Percentiles rank a stretch among this genome's conserved stretches.
phyloP scores from a whole-genome alignment of 164 flowering plant species.

The Santalum album region DNA sequence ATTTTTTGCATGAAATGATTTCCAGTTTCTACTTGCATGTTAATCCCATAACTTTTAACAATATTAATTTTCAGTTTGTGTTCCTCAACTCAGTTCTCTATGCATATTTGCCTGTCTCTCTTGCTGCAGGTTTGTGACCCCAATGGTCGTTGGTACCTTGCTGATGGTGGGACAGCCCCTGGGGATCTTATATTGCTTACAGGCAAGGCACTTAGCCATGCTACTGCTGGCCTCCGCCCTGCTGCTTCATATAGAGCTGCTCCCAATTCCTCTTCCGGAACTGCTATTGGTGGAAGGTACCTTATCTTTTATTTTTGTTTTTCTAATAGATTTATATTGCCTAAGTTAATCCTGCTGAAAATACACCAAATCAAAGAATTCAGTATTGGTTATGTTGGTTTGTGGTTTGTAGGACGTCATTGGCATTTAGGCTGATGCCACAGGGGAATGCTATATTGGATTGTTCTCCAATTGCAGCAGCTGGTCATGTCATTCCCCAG shows the following conservation, averaged over 20 bases:
- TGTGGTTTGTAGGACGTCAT: slow-evolving; percentile 52
- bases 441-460: slow-evolving; percentile 86
- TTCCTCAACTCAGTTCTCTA: slow-evolving; percentile 21
- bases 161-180: slow-evolving; percentile 60
- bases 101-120: slow-evolving; percentile 19
- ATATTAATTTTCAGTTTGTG: not conserved
- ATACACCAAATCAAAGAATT: no score
- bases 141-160: slow-evolving; percentile 90
- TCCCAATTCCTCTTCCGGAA: slow-evolving; percentile 35
- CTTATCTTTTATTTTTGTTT: not conserved
- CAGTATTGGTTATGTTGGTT: no score
- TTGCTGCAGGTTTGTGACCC: slow-evolving; percentile 79
- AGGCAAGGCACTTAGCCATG: slow-evolving; percentile 94
- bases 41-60: no score
- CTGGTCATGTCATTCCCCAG: slow-evolving; percentile 90
- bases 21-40: no score
- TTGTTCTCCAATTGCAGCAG: slow-evolving; percentile 82
- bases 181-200: slow-evolving; percentile 78
- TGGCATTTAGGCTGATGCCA: slow-evolving; percentile 90
- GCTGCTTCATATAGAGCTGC: slow-evolving; percentile 65
- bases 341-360: no score
- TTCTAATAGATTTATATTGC: not conserved
- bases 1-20: no score
- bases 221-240: slow-evolving; percentile 89
- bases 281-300: slow-evolving; percentile 56